A percentile compares a stretch with the other conserved stretches of the same genome.
phyloP scores from a whole-genome alignment of 2,329 filamentous ascomycete species.

The Leptographium procerum region DNA sequence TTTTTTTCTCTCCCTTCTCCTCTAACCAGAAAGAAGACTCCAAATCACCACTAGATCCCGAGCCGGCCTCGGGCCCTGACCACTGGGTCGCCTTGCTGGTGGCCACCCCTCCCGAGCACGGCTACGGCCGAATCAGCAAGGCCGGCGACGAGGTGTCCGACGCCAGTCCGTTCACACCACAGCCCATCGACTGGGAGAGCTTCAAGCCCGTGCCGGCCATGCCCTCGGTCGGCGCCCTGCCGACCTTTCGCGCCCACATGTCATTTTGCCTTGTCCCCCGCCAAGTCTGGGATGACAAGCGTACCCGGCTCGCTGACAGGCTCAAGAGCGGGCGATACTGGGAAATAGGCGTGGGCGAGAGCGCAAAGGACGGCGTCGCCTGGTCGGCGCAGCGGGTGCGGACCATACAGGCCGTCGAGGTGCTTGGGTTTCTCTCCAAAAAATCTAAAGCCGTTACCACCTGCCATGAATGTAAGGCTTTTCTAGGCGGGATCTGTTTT shows the following conservation, averaged over 20 bases:
- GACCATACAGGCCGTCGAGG: not conserved
- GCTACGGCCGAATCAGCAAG: not conserved
- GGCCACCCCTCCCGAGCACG: not conserved
- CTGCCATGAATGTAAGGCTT: not conserved
- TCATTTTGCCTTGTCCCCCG: not conserved
- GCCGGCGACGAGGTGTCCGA: not conserved
- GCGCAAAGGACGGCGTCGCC: not conserved
- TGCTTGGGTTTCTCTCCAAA: not conserved
- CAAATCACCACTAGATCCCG: not conserved
- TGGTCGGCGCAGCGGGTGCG: not conserved
- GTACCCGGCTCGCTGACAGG: not conserved
- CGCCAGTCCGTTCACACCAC: not conserved
- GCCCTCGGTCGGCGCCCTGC: not conserved
- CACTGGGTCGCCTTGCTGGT: not conserved
- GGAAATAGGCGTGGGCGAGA: not conserved
- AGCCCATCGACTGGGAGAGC: not conserved
- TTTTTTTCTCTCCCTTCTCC: not conserved
- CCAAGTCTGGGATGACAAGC: not conserved
- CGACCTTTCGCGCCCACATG: not conserved
- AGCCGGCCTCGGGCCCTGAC: not conserved
- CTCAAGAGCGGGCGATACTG: not conserved
- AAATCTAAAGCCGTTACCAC: not conserved
- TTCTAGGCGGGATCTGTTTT: no score
- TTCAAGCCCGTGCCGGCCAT: not conserved
- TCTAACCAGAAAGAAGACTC: not conserved